Conservation (phyloP, 2,329 filamentous ascomycete genomes). For the Lasiodiplodia hormozganensis region DNA sequence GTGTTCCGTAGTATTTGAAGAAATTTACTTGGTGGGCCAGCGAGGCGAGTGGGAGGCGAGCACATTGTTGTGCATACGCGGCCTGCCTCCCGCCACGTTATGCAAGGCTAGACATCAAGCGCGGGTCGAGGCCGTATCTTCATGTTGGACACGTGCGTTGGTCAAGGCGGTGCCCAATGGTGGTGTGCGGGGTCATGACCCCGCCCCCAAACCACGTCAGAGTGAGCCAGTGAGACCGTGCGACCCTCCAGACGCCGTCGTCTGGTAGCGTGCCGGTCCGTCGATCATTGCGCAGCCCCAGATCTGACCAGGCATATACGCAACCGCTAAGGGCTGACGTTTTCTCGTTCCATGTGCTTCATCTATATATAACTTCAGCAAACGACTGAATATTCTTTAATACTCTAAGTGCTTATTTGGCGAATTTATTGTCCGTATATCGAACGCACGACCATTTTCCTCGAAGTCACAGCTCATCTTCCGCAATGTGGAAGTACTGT, state of each 20-base stretch:
- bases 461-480: neutral
- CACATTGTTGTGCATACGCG: neutral
- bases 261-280: neutral
- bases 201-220: neutral
- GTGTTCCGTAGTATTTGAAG: neutral
- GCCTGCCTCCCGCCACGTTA: neutral
- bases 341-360: neutral
- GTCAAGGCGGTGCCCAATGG: neutral
- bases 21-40: neutral
- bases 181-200: neutral
- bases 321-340: neutral
- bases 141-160: neutral
- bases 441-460: neutral
- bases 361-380: neutral
- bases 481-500: neutral
- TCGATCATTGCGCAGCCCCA: neutral
- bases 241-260: neutral
- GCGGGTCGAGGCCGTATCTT: neutral
- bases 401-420: neutral
- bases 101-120: neutral
- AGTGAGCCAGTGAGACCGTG: neutral
- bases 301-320: neutral
- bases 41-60: neutral
- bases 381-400: neutral
- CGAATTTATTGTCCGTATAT: neutral